These are phyloP conservation scores for Magnaporthiopsis poae DNA, from an alignment of 2,329 filamentous ascomycete genomes.

Conservation along the genomic window DNA sequence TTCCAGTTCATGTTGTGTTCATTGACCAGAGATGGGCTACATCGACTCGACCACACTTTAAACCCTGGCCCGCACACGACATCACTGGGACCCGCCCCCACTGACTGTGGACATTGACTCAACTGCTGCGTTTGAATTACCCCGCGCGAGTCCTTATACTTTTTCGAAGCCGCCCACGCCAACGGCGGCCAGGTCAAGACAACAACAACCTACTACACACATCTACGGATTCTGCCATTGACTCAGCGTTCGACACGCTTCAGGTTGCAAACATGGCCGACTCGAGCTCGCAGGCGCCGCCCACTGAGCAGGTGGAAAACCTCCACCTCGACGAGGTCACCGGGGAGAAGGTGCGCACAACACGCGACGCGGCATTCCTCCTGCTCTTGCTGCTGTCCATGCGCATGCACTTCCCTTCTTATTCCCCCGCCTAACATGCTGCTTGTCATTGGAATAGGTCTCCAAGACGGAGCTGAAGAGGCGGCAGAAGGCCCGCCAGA, in stretches of 20 bases:
- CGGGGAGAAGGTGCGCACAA: conserved; percentile 53
- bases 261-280: conserved; percentile 4
- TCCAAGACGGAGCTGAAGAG: conserved; percentile 91
- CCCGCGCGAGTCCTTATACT: background rate
- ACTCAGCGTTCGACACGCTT: background rate
- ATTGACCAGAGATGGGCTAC: background rate
- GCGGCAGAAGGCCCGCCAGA: conserved; percentile 81
- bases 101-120: background rate
- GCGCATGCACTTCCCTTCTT: too few species aligned
- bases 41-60: background rate
- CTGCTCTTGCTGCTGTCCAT: conserved; percentile 11
- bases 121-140: background rate
- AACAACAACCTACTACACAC: background rate
- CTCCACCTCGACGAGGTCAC: conserved; percentile 85
- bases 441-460: conserved; percentile 26
- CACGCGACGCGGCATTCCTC: background rate
- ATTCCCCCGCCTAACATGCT: conserved; percentile 23
- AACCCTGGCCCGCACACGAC: background rate
- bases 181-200: background rate
- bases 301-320: conserved; percentile 52
- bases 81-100: background rate
- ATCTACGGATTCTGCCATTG: background rate
- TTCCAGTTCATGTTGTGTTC: background rate
- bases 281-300: conserved; percentile 8
- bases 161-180: background rate